These are phyloP conservation scores for Naganishia antarctica DNA, from an alignment of 768 basidiomycete species.

Conservation along the genomic window DNA sequence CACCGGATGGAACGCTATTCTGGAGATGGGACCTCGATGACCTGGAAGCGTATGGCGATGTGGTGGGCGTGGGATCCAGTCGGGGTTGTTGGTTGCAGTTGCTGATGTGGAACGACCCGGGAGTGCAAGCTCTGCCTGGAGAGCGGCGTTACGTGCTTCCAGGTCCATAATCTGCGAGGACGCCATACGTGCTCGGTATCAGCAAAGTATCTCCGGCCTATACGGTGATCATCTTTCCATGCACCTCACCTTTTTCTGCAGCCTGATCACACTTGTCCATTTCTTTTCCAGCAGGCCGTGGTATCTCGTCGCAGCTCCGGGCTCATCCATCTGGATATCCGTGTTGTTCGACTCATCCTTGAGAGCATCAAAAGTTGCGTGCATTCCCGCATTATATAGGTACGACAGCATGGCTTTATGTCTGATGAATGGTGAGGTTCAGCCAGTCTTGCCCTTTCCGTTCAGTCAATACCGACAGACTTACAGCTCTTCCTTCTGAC, in stretches of 20 bases:
- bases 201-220: too few species aligned
- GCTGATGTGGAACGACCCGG: constrained; percentile 53
- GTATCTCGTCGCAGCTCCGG: constrained; percentile 72
- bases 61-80: constrained; percentile 80
- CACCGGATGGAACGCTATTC: constrained; percentile 78
- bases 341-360: constrained; percentile 44
- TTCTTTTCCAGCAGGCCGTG: constrained; percentile 91
- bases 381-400: constrained; percentile 39
- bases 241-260: constrained; percentile 79
- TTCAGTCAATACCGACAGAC: constrained; percentile 21
- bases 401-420: constrained; percentile 47
- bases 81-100: constrained; percentile 48
- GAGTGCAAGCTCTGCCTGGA: constrained; percentile 65
- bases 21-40: constrained; percentile 70
- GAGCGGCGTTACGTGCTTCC: constrained; percentile 71
- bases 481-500: constrained; percentile 49
- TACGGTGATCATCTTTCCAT: too few species aligned
- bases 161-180: constrained; percentile 81
- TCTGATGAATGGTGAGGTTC: constrained; percentile 24
- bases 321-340: constrained; percentile 49
- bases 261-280: constrained; percentile 90
- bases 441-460: not conserved
- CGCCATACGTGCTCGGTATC: too few species aligned
- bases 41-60: constrained; percentile 71
- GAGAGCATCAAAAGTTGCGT: constrained; percentile 44